Percentiles rank a stretch among this genome's conserved stretches.
Evolutionary conservation across 257 asterid species (phyloP).

Genomic region (Salvia miltiorrhiza): DNA sequence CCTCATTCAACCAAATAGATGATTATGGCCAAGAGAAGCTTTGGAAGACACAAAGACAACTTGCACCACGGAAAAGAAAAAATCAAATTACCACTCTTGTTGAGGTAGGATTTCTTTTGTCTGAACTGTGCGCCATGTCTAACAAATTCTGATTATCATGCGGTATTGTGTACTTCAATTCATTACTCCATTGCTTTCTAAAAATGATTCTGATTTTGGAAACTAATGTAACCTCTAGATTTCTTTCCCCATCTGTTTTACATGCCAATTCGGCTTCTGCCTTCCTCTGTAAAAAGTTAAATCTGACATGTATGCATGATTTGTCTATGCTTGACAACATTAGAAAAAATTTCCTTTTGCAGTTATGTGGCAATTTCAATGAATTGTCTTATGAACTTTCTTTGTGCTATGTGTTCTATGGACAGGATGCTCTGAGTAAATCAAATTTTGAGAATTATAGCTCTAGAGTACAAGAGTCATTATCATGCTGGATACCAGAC

Average conservation of each 20-base stretch:
- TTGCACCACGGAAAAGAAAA: constrained; percentile 81
- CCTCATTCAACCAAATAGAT: constrained; percentile 91
- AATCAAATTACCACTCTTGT: constrained; percentile 86
- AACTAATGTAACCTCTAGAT: not conserved
- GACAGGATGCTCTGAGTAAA: constrained; percentile 80
- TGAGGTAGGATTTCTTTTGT: constrained; percentile 53
- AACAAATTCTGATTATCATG: not conserved
- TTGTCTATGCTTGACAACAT: constrained; percentile 6
- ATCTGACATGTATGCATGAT: not conserved
- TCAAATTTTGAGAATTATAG: constrained; percentile 82
- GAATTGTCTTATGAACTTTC: constrained; percentile 11
- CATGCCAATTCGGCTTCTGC: too few relatives aligned
- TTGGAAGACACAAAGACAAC: constrained; percentile 96
- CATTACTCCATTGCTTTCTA: not conserved
- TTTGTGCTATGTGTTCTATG: constrained; percentile 18
- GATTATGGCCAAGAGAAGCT: constrained; percentile 96
- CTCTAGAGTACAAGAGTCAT: constrained; percentile 82
- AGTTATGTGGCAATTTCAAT: constrained; percentile 10
- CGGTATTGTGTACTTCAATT: not conserved
- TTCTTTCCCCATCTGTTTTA: too few relatives aligned
- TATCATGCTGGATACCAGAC: constrained; percentile 90
- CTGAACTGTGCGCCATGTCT: not conserved
- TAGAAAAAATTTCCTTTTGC: constrained; percentile 7
- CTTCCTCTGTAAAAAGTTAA: too few relatives aligned
- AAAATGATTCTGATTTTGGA: not conserved